phyloP scores from a whole-genome alignment of 2,329 filamentous ascomycete species.

The Ceratocystis harringtonii region DNA sequence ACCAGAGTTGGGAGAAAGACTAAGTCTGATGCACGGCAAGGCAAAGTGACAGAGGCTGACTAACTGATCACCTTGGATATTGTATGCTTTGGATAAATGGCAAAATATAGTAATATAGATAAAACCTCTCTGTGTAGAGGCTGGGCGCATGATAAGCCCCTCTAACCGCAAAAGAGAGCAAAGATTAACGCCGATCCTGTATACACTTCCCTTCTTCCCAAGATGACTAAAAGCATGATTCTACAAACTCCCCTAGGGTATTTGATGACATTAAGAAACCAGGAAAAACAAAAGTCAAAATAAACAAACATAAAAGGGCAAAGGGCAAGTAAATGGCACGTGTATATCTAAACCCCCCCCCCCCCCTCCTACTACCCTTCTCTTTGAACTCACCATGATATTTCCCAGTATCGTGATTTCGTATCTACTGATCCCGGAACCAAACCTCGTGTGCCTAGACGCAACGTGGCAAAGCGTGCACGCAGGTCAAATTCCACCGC shows the following conservation, averaged over 20 bases:
- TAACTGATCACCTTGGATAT: neutral
- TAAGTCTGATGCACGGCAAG: neutral
- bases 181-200: neutral
- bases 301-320: neutral
- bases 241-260: neutral
- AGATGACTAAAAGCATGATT: neutral
- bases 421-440: constrained; percentile 32
- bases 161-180: neutral
- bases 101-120: neutral
- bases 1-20: constrained; percentile 21
- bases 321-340: constrained; percentile 2
- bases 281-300: neutral
- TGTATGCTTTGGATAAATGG: neutral
- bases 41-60: neutral
- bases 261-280: constrained; percentile 2
- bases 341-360: neutral
- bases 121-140: neutral
- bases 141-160: neutral
- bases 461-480: constrained; percentile 33
- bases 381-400: constrained; percentile 30
- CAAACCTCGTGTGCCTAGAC: constrained; percentile 40
- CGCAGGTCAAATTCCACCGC: constrained; percentile 43
- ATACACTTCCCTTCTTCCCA: neutral
- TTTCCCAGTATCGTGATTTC: constrained; percentile 32
- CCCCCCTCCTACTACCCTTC: no score